Evolutionary conservation across 1,284 basidiomycete genomes (phyloP).

Genomic region (Cryptococcus sp.): DNA sequence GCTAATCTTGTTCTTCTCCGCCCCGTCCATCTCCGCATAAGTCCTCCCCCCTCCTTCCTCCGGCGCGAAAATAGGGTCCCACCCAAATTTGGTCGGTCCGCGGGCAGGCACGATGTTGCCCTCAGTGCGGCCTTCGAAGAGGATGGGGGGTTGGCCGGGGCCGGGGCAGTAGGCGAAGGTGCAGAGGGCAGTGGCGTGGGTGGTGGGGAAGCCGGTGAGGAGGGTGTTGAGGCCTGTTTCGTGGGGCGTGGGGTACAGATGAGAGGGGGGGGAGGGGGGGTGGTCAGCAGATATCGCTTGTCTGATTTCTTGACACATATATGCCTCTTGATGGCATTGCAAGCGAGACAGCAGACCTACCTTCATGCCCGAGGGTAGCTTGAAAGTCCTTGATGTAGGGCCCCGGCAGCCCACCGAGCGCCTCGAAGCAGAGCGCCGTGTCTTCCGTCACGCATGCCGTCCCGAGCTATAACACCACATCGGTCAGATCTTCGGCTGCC

Average conservation of each 20-base stretch:
- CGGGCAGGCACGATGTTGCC: conserved; percentile 83
- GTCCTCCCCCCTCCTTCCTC: conserved; percentile 50
- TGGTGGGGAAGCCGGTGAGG: conserved; percentile 77
- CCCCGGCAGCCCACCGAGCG: conserved; percentile 84
- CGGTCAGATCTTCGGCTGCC: background rate
- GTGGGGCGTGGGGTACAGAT: background rate
- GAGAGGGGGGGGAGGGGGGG: too few species aligned
- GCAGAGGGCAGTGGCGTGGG: conserved; percentile 82
- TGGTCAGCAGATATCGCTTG: too few species aligned
- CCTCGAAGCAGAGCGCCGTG: conserved; percentile 87
- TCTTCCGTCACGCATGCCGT: conserved; percentile 95
- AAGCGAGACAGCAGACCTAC: conserved; percentile 39
- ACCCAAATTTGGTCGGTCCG: conserved; percentile 75
- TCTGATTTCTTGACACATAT: too few species aligned
- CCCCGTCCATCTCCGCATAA: conserved; percentile 89
- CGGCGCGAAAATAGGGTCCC: conserved; percentile 89
- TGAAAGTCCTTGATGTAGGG: conserved; percentile 97
- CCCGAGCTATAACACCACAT: conserved; percentile 56
- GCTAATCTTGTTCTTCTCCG: conserved; percentile 82
- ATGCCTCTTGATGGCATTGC: background rate
- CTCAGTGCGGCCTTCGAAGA: conserved; percentile 91
- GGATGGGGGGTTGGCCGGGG: conserved; percentile 65
- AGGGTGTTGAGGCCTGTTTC: conserved; percentile 73
- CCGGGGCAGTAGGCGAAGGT: conserved; percentile 92
- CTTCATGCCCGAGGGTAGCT: conserved; percentile 71